Evolutionary conservation across 345 rosid species (phyloP).

Genomic region (Acer yangbiense): DNA sequence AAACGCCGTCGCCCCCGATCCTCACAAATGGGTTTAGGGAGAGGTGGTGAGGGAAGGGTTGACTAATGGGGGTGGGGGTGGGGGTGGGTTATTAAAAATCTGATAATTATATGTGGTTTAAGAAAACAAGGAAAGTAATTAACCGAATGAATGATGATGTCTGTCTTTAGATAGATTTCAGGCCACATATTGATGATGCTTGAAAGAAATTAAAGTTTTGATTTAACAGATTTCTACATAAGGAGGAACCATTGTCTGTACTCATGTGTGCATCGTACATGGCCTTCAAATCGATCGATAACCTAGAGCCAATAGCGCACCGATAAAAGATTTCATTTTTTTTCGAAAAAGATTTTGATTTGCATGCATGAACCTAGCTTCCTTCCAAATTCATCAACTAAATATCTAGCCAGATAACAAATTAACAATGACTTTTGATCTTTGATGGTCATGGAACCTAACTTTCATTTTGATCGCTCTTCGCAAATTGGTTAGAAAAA

Average conservation of each 20-base stretch:
- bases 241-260: slow-evolving; percentile 1
- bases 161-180: not conserved
- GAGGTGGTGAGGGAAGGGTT: too few relatives aligned
- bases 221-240: slow-evolving; percentile 12
- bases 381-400: slow-evolving; percentile 2
- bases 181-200: not conserved
- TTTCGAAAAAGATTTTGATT: slow-evolving; percentile 4
- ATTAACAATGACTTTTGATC: not conserved
- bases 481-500: too few relatives aligned
- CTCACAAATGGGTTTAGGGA: too few relatives aligned
- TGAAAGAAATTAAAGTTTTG: slow-evolving; percentile 1
- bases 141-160: slow-evolving; percentile 7
- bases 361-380: slow-evolving; percentile 45
- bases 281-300: not conserved
- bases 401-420: slow-evolving; percentile 3
- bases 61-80: too few relatives aligned
- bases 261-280: slow-evolving; percentile 20
- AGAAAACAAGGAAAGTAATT: not conserved
- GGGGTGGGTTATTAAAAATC: not conserved
- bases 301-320: not conserved
- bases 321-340: not conserved
- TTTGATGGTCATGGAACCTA: too few relatives aligned
- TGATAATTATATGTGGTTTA: not conserved
- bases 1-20: too few relatives aligned
- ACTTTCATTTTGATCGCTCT: too few relatives aligned